These are phyloP conservation scores for Tanozyma kutaoensis DNA, from an alignment of 805 yeast genomes.

Conservation along the genomic window DNA sequence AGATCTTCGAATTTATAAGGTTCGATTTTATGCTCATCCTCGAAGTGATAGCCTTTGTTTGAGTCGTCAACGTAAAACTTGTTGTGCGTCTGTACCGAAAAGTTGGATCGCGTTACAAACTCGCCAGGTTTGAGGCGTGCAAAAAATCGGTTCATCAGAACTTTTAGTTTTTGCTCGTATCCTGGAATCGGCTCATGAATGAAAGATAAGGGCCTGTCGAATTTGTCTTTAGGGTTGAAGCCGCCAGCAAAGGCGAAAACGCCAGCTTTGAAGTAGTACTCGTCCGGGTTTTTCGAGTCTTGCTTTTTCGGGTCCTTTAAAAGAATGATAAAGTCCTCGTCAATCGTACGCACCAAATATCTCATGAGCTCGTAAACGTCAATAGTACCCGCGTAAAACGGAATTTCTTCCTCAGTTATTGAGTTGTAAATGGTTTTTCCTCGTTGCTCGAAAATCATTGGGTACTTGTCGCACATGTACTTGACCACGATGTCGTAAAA, in stretches of 20 bases:
- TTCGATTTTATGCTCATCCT: conserved; percentile 11
- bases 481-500: conserved; percentile 16
- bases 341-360: conserved; percentile 16
- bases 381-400: too few relatives aligned
- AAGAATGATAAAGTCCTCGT: conserved; percentile 27
- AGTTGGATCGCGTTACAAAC: conserved; percentile 26
- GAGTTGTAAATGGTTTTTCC: too few relatives aligned
- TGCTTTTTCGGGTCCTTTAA: conserved; percentile 17
- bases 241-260: conserved; percentile 34
- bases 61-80: conserved; percentile 22
- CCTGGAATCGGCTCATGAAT: conserved; percentile 31
- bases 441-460: conserved; percentile 16
- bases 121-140: conserved; percentile 20
- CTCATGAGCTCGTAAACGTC: conserved; percentile 9
- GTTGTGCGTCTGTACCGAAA: conserved; percentile 21
- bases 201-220: conserved; percentile 22
- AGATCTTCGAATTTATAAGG: conserved; percentile 13
- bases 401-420: too few relatives aligned
- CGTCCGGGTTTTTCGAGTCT: conserved; percentile 17
- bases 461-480: conserved; percentile 24
- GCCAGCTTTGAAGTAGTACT: conserved; percentile 29
- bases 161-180: conserved; percentile 22
- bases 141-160: conserved; percentile 28
- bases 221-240: conserved; percentile 23
- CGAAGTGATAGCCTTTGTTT: conserved; percentile 25